Percentiles rank a stretch among this genome's conserved stretches.
These are phyloP conservation scores for Aspergillus pseudoviridinutans DNA, from an alignment of 2,329 filamentous ascomycete genomes.

Conservation along the genomic window DNA sequence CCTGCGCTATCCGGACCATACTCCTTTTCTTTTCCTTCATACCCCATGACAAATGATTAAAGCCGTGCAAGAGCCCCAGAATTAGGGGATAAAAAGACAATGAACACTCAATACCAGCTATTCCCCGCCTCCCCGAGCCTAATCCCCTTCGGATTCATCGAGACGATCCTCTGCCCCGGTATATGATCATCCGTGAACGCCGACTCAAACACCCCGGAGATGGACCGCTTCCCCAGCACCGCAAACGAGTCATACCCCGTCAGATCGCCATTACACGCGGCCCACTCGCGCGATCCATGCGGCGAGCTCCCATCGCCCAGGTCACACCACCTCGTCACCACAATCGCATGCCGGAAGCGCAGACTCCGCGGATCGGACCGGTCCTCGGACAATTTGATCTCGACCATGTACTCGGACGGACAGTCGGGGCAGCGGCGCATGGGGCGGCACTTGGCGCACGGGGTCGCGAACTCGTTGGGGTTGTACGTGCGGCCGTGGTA, in stretches of 20 bases:
- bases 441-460: slow-evolving; percentile 55
- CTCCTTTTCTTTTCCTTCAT: not conserved
- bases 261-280: slow-evolving; percentile 49
- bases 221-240: slow-evolving; percentile 50
- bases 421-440: slow-evolving; percentile 60
- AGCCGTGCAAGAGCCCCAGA: not conserved
- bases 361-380: slow-evolving; percentile 37
- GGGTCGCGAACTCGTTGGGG: slow-evolving; percentile 43
- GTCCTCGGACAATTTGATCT: slow-evolving; percentile 58
- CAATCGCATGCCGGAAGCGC: slow-evolving; percentile 56
- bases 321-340: slow-evolving; percentile 61
- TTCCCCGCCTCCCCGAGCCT: slow-evolving; percentile 53
- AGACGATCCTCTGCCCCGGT: slow-evolving; percentile 56
- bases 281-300: slow-evolving; percentile 49
- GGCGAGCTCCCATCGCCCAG: slow-evolving; percentile 54
- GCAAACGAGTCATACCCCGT: slow-evolving; percentile 51
- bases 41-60: not conserved
- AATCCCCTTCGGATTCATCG: slow-evolving; percentile 55
- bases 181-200: slow-evolving; percentile 51
- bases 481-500: slow-evolving; percentile 22
- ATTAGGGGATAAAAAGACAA: not conserved
- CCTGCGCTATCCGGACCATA: not conserved
- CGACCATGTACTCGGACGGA: slow-evolving; percentile 59
- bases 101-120: slow-evolving; percentile 52
- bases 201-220: slow-evolving; percentile 58